These are phyloP conservation scores for Cercospora sp. DNA, from an alignment of 2,329 filamentous ascomycete species.

Conservation along the genomic window DNA sequence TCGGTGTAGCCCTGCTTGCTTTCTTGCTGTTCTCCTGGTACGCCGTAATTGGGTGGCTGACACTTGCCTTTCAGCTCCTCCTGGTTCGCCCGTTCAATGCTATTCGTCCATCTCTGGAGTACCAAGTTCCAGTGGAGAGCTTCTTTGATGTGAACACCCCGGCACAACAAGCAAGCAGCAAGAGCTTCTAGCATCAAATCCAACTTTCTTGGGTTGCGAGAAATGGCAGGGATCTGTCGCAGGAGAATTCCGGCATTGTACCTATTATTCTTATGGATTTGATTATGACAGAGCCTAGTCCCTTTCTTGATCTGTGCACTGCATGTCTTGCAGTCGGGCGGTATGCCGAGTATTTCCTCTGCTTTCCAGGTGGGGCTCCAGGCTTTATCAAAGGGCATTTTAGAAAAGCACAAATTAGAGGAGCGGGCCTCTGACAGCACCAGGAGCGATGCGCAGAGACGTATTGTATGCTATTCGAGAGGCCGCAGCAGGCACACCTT, in stretches of 20 bases:
- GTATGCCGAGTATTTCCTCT: background rate
- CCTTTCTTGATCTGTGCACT: background rate
- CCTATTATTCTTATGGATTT: background rate
- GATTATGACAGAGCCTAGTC: background rate
- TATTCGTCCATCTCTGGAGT: background rate
- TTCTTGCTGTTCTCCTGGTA: background rate
- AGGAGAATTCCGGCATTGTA: background rate
- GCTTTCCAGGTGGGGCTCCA: background rate
- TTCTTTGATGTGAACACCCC: background rate
- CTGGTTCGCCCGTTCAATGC: slow-evolving; percentile 1
- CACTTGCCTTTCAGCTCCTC: background rate
- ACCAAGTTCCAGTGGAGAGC: background rate
- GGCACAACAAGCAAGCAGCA: slow-evolving; percentile 3
- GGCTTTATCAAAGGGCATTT: background rate
- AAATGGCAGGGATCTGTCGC: background rate
- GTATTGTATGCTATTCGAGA: background rate
- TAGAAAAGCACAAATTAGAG: background rate
- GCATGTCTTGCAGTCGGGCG: background rate
- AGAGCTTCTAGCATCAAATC: background rate
- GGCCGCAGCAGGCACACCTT: background rate
- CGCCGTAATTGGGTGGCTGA: background rate
- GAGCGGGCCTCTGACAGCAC: background rate
- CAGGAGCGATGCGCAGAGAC: background rate
- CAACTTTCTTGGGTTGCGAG: background rate
- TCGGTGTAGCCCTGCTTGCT: background rate